A percentile compares a stretch with the other conserved stretches of the same genome.
phyloP scores from a whole-genome alignment of 306 rosid genomes.

The Rosa rugosa region DNA sequence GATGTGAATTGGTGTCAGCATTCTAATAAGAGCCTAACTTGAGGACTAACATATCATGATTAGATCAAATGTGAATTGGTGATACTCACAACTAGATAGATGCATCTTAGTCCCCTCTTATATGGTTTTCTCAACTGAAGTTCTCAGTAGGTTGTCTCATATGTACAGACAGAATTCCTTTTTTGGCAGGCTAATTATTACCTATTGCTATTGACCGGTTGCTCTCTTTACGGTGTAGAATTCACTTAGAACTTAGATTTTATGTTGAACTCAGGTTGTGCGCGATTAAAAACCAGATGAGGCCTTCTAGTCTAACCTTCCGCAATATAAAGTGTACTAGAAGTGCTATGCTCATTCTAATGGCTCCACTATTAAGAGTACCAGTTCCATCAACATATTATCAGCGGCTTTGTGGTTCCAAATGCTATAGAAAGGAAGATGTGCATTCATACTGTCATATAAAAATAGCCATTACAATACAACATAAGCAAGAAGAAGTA shows the following conservation, averaged over 20 bases:
- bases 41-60: neutral
- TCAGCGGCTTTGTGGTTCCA: neutral
- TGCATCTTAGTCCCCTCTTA: neutral
- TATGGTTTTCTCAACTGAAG: neutral
- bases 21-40: neutral
- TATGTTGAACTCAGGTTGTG: neutral
- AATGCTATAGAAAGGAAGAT: constrained; percentile 13
- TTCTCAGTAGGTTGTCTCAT: neutral
- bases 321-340: neutral
- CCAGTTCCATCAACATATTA: constrained; percentile 6
- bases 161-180: neutral
- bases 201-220: neutral
- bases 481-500: neutral
- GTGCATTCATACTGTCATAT: neutral
- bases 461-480: neutral
- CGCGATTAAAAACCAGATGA: neutral
- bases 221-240: neutral
- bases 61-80: neutral
- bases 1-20: neutral
- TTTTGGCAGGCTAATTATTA: neutral
- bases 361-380: neutral
- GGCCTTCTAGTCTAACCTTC: neutral
- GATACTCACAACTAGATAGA: neutral
- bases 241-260: neutral
- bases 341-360: neutral